Evolutionary conservation across 805 yeast species (phyloP), one percentile per base, ranked within the genome.

Genomic region (Candida multigemmis): DNA sequence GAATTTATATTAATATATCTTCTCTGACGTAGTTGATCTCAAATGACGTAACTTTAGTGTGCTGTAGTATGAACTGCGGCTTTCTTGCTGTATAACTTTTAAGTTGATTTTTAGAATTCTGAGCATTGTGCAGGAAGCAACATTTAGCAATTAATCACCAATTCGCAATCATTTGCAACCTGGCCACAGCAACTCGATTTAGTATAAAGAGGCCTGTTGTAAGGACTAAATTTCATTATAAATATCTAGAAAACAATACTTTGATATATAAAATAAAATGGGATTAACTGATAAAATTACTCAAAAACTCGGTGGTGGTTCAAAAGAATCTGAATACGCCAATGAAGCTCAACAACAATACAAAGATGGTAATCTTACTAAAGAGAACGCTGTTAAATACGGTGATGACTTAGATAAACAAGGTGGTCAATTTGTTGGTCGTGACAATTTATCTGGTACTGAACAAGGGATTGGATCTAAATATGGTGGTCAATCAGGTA

Each of bases 201-300:
- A 21, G n/a, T 21, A 21, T 21, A 21, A 21, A 12, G 22, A 21
- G 12, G 12, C 9, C 12, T 8, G 12, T 21, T 21, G 7, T 17
- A 10, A 7, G 7, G 19, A 7, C 7, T 7, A 10, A 21, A 11
- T 21, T 7, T 21, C 22, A 21, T 8, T 21, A 8, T n/a, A n/a
- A n/a, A n/a, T n/a, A n/a, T n/a, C n/a, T n/a, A n/a, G n/a, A 12
- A 21, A 18, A 18, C 7, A 8, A 18, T 18, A 18, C 19, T 10
- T 8, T 10, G 10, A 7, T 8, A 18, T 18, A 10, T 21, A 12
- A 22, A 22, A 6, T 13, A 46, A 24, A 12, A 58, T 58, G 65
- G 64, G 65, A 28, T 43, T 58, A 27, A 39, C 56, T 13, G 64
- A 58, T 35, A 58, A 56, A 38, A 35, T 58, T 28, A 43, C 41